Percentiles rank a stretch among this genome's conserved stretches.
Evolutionary conservation across 2,329 filamentous ascomycete genomes (phyloP).

Genomic region (Colletotrichum tropicicola): DNA sequence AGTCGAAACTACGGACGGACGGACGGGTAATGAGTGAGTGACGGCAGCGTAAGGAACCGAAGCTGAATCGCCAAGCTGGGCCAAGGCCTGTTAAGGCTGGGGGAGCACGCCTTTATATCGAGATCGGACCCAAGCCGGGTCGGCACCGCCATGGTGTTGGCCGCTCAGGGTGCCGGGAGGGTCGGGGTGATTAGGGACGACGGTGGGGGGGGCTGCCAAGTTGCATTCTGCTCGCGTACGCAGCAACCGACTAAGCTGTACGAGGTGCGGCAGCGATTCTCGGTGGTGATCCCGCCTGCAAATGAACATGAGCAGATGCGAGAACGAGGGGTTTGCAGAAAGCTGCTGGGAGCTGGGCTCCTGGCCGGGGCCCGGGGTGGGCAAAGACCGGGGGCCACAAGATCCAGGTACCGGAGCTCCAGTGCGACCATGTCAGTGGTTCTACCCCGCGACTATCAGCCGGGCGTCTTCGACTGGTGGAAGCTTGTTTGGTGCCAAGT

Average conservation of each 20-base stretch:
- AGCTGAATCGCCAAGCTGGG: conserved; percentile 17
- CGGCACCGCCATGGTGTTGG: background rate
- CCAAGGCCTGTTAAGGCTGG: background rate
- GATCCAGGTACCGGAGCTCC: background rate
- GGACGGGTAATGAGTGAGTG: background rate
- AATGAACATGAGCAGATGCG: conserved; percentile 8
- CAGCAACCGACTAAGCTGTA: too few relatives aligned
- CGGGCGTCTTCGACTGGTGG: background rate
- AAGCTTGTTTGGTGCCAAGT: conserved; percentile 21
- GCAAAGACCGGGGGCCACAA: background rate
- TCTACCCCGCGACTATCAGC: conserved; percentile 17
- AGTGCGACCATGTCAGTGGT: conserved; percentile 3
- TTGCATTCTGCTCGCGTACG: background rate
- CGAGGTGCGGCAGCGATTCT: too few relatives aligned
- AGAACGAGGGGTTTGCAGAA: conserved; percentile 16
- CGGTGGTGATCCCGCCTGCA: too few relatives aligned
- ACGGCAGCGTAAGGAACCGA: conserved; percentile 19
- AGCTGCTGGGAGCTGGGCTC: background rate
- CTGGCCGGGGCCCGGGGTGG: background rate
- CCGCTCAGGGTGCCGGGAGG: background rate
- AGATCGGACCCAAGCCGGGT: conserved; percentile 20
- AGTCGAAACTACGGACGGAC: background rate
- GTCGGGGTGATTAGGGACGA: conserved; percentile 25
- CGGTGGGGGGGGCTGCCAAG: background rate
- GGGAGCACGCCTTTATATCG: conserved; percentile 8